Conservation (phyloP, 2,329 filamentous ascomycete genomes). For the Fusarium buxicola region DNA sequence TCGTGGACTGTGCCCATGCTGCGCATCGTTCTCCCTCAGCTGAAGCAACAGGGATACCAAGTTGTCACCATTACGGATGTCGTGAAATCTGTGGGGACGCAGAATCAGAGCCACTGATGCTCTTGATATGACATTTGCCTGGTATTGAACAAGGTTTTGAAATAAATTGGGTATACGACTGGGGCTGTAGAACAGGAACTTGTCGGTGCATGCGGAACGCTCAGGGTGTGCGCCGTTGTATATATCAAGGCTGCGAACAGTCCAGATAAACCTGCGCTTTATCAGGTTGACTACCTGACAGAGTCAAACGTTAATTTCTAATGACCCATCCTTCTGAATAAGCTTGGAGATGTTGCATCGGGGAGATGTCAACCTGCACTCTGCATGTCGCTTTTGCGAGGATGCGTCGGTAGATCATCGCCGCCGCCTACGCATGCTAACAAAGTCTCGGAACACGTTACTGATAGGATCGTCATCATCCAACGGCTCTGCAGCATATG, state of each 20-base stretch:
- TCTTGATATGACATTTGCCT: not conserved
- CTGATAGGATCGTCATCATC: conserved; percentile 38
- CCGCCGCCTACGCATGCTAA: too few species aligned
- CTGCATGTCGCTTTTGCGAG: not conserved
- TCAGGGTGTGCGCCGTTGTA: too few species aligned
- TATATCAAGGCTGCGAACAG: too few species aligned
- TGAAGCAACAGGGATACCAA: conserved; percentile 75
- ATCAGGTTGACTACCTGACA: not conserved
- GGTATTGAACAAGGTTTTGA: not conserved
- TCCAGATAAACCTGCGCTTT: too few species aligned
- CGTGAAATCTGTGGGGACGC: conserved; percentile 56
- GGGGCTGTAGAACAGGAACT: not conserved
- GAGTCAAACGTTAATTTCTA: conserved; percentile 47
- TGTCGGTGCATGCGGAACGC: too few species aligned
- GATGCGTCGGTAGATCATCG: too few species aligned
- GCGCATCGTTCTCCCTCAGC: conserved; percentile 75
- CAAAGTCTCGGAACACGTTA: conserved; percentile 43
- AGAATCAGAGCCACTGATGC: conserved; percentile 39
- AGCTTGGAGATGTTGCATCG: conserved; percentile 49
- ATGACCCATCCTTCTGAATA: conserved; percentile 48
- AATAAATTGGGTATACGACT: not conserved
- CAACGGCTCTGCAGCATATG: not conserved
- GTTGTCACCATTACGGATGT: conserved; percentile 79
- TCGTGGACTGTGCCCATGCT: conserved; percentile 88
- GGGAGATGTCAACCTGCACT: conserved; percentile 47